Conservation (phyloP, 2,329 filamentous ascomycete genomes). For the Exophiala bonariae region DNA sequence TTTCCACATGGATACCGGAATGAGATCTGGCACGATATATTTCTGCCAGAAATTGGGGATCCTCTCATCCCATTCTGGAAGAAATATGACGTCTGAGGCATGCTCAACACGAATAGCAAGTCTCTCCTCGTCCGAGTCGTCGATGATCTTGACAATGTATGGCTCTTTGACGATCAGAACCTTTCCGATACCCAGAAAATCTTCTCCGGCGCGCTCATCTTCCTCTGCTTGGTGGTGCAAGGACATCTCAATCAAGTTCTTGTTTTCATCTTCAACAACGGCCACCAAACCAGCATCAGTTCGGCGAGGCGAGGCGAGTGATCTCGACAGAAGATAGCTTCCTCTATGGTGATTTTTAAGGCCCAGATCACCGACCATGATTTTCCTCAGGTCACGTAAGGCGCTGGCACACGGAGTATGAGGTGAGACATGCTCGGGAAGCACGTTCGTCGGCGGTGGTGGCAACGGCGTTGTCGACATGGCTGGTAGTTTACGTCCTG, state of each 20-base stretch:
- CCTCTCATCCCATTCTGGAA: conserved; percentile 37
- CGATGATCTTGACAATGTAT: conserved; percentile 45
- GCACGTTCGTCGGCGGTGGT: too few species aligned
- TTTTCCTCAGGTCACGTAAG: conserved; percentile 26
- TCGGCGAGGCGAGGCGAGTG: conserved; percentile 31
- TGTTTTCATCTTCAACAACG: conserved; percentile 1
- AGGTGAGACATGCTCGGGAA: too few species aligned
- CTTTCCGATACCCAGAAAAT: conserved; percentile 36
- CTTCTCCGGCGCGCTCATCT: conserved; percentile 32
- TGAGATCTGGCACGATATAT: background rate
- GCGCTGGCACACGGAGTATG: background rate
- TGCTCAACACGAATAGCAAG: conserved; percentile 56
- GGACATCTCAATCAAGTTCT: conserved; percentile 35
- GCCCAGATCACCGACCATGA: conserved; percentile 34
- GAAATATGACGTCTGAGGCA: conserved; percentile 47
- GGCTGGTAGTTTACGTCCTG: too few species aligned
- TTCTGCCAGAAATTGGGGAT: conserved; percentile 42
- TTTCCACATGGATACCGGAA: background rate
- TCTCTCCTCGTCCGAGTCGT: conserved; percentile 38
- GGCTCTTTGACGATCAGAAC: conserved; percentile 55
- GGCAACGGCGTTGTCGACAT: too few species aligned
- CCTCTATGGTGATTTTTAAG: conserved; percentile 45
- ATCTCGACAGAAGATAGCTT: conserved; percentile 35
- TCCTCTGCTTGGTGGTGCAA: conserved; percentile 46
- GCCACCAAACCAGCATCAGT: conserved; percentile 19